Percentiles rank a stretch among this genome's conserved stretches.
These are phyloP conservation scores for Cytospora chrysosperma DNA, from an alignment of 2,329 filamentous ascomycete genomes.

Conservation along the genomic window DNA sequence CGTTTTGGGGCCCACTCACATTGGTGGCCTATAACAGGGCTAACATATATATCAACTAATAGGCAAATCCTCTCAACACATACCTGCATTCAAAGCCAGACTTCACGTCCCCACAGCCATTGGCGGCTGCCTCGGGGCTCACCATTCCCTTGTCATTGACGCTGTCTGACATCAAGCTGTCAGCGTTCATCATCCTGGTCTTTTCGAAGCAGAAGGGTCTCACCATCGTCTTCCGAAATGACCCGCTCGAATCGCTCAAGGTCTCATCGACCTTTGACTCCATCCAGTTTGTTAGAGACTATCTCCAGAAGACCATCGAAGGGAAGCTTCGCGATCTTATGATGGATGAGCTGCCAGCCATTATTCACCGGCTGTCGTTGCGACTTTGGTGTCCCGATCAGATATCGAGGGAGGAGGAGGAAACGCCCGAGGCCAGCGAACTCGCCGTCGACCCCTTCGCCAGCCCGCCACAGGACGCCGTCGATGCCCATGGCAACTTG, in stretches of 20 bases:
- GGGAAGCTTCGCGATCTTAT: slow-evolving; percentile 87
- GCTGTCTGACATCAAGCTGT: slow-evolving; percentile 90
- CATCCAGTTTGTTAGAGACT: slow-evolving; percentile 96
- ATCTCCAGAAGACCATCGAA: slow-evolving; percentile 94
- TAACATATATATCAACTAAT: slow-evolving; percentile 47
- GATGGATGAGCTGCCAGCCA: slow-evolving; percentile 96
- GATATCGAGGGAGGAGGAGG: slow-evolving; percentile 63
- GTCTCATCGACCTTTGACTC: slow-evolving; percentile 99
- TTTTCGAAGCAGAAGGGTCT: slow-evolving; percentile 97
- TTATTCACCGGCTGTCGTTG: slow-evolving; percentile 89
- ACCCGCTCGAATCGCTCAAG: slow-evolving; percentile 95
- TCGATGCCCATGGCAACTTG: slow-evolving; percentile 76
- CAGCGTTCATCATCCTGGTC: slow-evolving; percentile 94
- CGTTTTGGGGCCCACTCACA: slow-evolving; percentile 30
- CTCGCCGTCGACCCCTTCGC: slow-evolving; percentile 75
- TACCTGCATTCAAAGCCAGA: slow-evolving; percentile 87
- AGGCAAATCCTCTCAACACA: slow-evolving; percentile 95
- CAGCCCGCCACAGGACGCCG: slow-evolving; percentile 76
- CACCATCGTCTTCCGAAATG: slow-evolving; percentile 95
- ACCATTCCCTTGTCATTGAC: slow-evolving; percentile 99
- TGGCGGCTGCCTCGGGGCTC: slow-evolving; percentile 86
- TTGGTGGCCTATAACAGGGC: slow-evolving; percentile 39
- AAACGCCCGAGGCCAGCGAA: slow-evolving; percentile 52
- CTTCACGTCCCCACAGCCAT: slow-evolving; percentile 88
- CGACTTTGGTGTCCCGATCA: slow-evolving; percentile 90